Base-by-base conservation (phyloP, 306 rosid species). In the Albizia julibrissin region DNA sequence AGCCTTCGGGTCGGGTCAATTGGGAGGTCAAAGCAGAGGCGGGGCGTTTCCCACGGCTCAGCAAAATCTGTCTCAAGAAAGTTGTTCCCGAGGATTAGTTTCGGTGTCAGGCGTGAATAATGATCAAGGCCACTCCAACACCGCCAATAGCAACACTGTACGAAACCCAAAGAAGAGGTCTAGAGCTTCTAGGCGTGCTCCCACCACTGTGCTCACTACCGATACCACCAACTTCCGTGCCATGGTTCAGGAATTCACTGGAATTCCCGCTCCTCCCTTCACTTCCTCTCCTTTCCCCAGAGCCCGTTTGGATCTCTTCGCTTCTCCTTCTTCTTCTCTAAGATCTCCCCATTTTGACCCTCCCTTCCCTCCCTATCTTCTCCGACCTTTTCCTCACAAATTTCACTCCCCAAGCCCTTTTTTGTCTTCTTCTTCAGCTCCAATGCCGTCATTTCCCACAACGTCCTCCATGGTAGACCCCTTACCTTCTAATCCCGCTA, bases 201-300 rank as follows among this genome's bases (percentile, higher is more conserved):
- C 99, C 7, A 96, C 99, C 8, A 96, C 99, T 0, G 97, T 96
- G 1, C 81, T 96, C 5, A 96, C 94, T 2, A 96, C 99, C 0
- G 97, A 93, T 85, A 96, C 99, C 22, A 79, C 94, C 0, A 96
- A 96, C 86, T 96, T 96, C 87, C 79, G 99, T 87, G 97, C 99
- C 86, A 96, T 96, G 99, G 99, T 96, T 83, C 99, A 96, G 77
- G 98, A 96, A 85, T 96, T 96, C 78, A 96, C 99, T 19, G 99
- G 99, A 42, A 93, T 96, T 56, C 99, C 99, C 3, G 94, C 98
- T 7, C 98, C 92, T 1, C 98, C 99, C 4, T 96, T 96, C 79
- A 74, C 96, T 6, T 87, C 97, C 8, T 92, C 97, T 2, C 70
- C 90, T 59, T 92, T 93, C 72, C 87, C 94, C 2, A 86, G 98